Conservation (phyloP, 2,329 filamentous ascomycete species). For the Pseudogymnoascus sp. region DNA sequence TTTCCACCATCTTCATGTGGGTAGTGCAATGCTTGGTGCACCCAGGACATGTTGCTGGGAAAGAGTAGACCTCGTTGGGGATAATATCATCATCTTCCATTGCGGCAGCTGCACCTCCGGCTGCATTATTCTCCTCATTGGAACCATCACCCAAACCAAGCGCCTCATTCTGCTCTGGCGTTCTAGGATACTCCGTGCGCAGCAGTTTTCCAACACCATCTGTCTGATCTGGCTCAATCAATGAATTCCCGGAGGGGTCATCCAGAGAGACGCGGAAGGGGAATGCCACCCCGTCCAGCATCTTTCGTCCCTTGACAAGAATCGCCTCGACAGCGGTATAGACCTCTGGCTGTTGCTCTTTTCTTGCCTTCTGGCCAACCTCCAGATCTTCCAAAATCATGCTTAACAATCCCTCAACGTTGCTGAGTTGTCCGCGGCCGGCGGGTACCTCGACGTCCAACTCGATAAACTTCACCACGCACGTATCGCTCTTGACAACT, state of each 20-base stretch:
- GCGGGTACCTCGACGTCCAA: constrained; percentile 89
- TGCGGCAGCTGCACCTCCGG: constrained; percentile 36
- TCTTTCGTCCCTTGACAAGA: constrained; percentile 66
- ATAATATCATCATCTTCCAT: constrained; percentile 69
- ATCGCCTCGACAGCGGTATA: constrained; percentile 72
- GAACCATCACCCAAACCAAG: constrained; percentile 68
- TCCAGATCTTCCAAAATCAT: constrained; percentile 76
- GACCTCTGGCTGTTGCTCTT: constrained; percentile 69
- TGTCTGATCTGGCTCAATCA: constrained; percentile 81
- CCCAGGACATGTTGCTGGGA: constrained; percentile 86
- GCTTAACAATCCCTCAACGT: constrained; percentile 80
- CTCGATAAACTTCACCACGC: constrained; percentile 80
- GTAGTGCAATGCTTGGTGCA: constrained; percentile 82
- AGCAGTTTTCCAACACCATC: constrained; percentile 82
- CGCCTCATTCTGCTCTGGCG: constrained; percentile 75
- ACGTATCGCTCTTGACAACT: constrained; percentile 87
- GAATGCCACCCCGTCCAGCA: constrained; percentile 70
- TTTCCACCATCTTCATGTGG: constrained; percentile 98
- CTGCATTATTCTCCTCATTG: constrained; percentile 43
- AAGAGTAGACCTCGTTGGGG: constrained; percentile 86
- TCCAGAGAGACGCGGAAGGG: constrained; percentile 86
- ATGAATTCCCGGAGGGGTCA: constrained; percentile 92
- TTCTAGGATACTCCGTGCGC: constrained; percentile 77
- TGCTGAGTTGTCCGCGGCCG: constrained; percentile 85
- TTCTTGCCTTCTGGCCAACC: constrained; percentile 74